Evolutionary conservation across 768 basidiomycete genomes (phyloP).

Genomic region (Russula compacta): DNA sequence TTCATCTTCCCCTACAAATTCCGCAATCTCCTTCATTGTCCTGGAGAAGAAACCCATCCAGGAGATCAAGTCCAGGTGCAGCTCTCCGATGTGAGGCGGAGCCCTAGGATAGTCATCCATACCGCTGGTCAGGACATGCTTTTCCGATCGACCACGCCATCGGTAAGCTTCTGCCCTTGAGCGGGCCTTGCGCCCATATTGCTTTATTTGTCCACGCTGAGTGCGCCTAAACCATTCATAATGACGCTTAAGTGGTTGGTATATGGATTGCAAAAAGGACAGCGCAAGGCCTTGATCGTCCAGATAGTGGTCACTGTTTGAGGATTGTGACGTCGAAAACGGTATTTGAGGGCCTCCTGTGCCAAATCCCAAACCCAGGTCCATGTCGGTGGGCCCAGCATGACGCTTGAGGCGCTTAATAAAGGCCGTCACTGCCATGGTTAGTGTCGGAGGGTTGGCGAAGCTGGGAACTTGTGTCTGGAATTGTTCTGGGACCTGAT

Average conservation of each 20-base stretch:
- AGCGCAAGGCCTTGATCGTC: constrained; percentile 53
- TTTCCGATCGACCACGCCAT: constrained; percentile 84
- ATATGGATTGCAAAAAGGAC: constrained; percentile 69
- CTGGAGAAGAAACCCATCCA: constrained; percentile 97
- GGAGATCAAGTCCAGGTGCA: constrained; percentile 87
- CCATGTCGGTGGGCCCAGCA: constrained; percentile 42
- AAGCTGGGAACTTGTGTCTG: constrained; percentile 89
- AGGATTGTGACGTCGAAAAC: constrained; percentile 26
- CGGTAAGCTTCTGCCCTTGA: constrained; percentile 87
- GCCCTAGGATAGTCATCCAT: constrained; percentile 97
- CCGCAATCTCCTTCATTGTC: constrained; percentile 88
- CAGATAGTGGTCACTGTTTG: constrained; percentile 34
- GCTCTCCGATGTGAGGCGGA: constrained; percentile 79
- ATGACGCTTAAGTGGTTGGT: constrained; percentile 76
- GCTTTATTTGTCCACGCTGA: constrained; percentile 88
- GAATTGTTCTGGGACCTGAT: constrained; percentile 79
- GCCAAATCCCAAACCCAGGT: constrained; percentile 59
- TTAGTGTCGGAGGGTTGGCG: constrained; percentile 91
- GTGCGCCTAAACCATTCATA: constrained; percentile 96
- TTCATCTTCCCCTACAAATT: constrained; percentile 77
- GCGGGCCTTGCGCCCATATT: constrained; percentile 75
- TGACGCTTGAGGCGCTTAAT: constrained; percentile 59
- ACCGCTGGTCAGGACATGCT: constrained; percentile 86
- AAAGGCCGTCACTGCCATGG: constrained; percentile 89
- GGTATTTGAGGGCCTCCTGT: constrained; percentile 45